A percentile compares a stretch with the other conserved stretches of the same genome.
phyloP scores from a whole-genome alignment of 2,329 filamentous ascomycete species.

The Monilinia polystroma region DNA sequence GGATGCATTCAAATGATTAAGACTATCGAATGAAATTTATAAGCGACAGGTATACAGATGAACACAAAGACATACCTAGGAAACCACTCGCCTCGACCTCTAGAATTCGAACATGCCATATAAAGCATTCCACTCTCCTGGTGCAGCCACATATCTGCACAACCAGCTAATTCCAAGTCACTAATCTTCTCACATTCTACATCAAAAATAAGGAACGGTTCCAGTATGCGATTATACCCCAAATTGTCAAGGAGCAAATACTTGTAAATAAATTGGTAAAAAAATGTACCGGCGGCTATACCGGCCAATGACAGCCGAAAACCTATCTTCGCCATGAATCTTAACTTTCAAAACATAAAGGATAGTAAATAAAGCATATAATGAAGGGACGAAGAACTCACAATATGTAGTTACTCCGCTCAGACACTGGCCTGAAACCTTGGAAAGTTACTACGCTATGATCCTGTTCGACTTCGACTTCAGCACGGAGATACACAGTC shows the following conservation, averaged over 20 bases:
- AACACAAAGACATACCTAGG: constrained; percentile 26
- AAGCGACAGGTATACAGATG: neutral
- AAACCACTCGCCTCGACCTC: constrained; percentile 32
- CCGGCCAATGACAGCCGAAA: constrained; percentile 16
- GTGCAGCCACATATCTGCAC: constrained; percentile 40
- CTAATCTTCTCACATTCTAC: constrained; percentile 33
- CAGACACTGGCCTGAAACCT: constrained; percentile 8
- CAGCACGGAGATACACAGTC: neutral
- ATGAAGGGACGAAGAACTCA: neutral
- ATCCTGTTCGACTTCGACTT: neutral
- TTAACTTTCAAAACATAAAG: neutral
- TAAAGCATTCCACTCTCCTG: constrained; percentile 36
- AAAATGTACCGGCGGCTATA: constrained; percentile 30
- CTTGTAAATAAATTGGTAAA: constrained; percentile 40
- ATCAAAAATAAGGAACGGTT: constrained; percentile 41
- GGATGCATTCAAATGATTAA: constrained; percentile 32
- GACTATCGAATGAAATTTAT: constrained; percentile 24
- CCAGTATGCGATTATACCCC: constrained; percentile 39
- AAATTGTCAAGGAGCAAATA: constrained; percentile 37
- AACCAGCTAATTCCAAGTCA: constrained; percentile 33
- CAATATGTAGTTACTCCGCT: neutral
- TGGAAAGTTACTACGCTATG: constrained; percentile 1
- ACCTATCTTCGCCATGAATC: constrained; percentile 17
- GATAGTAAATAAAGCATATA: neutral
- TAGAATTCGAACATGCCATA: constrained; percentile 35